These are phyloP conservation scores for Phoma sp. DNA, from an alignment of 2,329 filamentous ascomycete species.

Conservation along the genomic window DNA sequence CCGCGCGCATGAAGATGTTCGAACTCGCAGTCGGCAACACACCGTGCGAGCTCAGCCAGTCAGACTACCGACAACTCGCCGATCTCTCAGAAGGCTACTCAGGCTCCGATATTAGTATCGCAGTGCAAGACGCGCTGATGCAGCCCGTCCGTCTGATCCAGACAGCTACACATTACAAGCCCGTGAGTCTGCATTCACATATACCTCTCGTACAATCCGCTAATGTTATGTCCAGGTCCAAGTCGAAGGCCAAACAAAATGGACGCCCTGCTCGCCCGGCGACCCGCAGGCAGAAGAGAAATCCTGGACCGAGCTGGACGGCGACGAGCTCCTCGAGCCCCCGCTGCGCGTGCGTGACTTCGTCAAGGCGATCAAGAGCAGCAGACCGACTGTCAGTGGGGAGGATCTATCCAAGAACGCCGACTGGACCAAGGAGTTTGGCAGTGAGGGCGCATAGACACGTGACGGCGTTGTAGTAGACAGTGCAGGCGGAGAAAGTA, in stretches of 20 bases:
- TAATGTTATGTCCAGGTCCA: constrained; percentile 64
- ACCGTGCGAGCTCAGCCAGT: constrained; percentile 78
- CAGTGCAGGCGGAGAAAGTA: no score
- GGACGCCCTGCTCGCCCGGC: constrained; percentile 93
- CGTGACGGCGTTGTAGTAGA: no score
- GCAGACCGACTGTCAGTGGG: constrained; percentile 86
- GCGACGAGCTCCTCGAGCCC: constrained; percentile 85
- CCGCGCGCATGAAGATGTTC: constrained; percentile 93
- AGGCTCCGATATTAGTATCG: constrained; percentile 93
- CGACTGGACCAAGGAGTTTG: constrained; percentile 96
- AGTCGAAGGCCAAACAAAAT: constrained; percentile 69
- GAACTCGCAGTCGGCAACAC: constrained; percentile 93
- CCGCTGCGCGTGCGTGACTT: constrained; percentile 91
- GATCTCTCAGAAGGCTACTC: constrained; percentile 91
- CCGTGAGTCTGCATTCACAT: constrained; percentile 60
- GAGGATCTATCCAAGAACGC: constrained; percentile 84
- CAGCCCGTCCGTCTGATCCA: constrained; percentile 96
- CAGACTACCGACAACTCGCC: constrained; percentile 82
- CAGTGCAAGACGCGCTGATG: constrained; percentile 96
- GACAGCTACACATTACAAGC: constrained; percentile 97
- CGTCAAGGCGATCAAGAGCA: constrained; percentile 85
- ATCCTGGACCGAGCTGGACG: constrained; percentile 88
- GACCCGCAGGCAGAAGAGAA: constrained; percentile 87
- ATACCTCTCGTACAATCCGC: not conserved
- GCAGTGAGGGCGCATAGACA: constrained; percentile 78